phyloP scores from a whole-genome alignment of 768 basidiomycete genomes.

The Termitomyces sp. region DNA sequence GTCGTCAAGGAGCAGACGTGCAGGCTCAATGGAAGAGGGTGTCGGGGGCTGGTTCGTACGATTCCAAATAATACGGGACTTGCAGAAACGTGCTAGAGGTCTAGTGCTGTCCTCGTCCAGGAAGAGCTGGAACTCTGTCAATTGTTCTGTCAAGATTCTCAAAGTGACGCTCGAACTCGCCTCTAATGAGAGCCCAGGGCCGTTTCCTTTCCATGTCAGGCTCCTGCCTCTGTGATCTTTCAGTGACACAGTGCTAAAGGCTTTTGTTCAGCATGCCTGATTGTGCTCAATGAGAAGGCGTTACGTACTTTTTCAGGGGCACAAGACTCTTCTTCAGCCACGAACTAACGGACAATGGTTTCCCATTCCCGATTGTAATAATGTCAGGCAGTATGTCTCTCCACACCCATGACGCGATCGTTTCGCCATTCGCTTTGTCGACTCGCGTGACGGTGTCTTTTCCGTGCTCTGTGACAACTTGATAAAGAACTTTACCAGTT shows the following conservation, averaged over 20 bases:
- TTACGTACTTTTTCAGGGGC: conserved; percentile 32
- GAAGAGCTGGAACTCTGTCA: conserved; percentile 26
- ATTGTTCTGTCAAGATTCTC: neutral
- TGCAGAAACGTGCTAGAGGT: conserved; percentile 34
- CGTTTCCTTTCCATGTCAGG: conserved; percentile 41
- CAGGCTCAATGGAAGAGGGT: conserved; percentile 17
- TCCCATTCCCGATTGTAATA: conserved; percentile 30
- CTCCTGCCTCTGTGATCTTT: conserved; percentile 28
- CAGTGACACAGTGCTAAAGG: conserved; percentile 37
- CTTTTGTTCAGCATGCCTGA: neutral
- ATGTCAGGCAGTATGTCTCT: conserved; percentile 32
- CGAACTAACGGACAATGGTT: conserved; percentile 21
- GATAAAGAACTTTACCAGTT: conserved; percentile 30
- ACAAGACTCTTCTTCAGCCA: conserved; percentile 36
- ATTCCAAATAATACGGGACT: conserved; percentile 21
- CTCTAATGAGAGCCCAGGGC: conserved; percentile 30
- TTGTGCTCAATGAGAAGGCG: neutral
- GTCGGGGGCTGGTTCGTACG: conserved; percentile 16
- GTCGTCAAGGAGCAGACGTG: conserved; percentile 26
- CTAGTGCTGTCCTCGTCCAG: conserved; percentile 27
- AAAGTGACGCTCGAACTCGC: conserved; percentile 12
- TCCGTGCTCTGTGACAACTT: conserved; percentile 30
- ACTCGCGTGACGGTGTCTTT: conserved; percentile 30
- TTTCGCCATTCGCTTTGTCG: conserved; percentile 25
- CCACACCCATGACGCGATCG: conserved; percentile 37